phyloP scores from a whole-genome alignment of 2,329 filamentous ascomycete species.

The Paraphoma sp. region DNA sequence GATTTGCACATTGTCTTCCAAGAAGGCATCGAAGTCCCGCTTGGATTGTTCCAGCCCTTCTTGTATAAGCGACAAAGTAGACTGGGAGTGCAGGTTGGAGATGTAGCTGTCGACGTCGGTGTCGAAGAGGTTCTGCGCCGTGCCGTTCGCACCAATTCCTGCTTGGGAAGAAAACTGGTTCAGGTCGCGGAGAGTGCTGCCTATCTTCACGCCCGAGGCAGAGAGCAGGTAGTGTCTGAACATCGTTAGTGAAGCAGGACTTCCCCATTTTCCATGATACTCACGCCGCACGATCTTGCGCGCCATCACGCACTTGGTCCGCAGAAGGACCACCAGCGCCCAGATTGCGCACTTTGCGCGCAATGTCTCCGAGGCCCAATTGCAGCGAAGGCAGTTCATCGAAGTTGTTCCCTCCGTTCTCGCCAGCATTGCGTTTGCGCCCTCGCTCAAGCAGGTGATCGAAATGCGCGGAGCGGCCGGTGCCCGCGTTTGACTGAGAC shows the following conservation, averaged over 20 bases:
- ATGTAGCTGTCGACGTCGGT: conserved; percentile 74
- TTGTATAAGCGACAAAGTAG: conserved; percentile 87
- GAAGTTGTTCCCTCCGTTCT: conserved; percentile 63
- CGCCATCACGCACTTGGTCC: conserved; percentile 52
- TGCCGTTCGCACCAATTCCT: conserved; percentile 65
- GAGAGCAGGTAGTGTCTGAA: conserved; percentile 87
- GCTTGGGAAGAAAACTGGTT: conserved; percentile 74
- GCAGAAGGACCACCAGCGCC: conserved; percentile 73
- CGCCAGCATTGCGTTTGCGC: conserved; percentile 72
- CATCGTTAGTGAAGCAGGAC: conserved; percentile 16
- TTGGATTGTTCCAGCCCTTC: conserved; percentile 90
- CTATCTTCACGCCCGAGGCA: conserved; percentile 89
- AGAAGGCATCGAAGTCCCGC: conserved; percentile 88
- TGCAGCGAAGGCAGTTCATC: conserved; percentile 88
- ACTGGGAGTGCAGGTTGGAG: conserved; percentile 85
- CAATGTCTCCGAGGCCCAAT: conserved; percentile 88
- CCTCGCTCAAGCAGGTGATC: conserved; percentile 69
- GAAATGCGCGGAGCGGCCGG: conserved; percentile 65
- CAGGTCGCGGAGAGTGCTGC: conserved; percentile 83
- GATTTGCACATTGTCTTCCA: conserved; percentile 93
- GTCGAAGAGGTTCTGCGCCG: conserved; percentile 53
- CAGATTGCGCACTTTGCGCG: conserved; percentile 76
- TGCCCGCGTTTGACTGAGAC: conserved; percentile 40
- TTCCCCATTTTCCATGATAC: conserved; percentile 17
- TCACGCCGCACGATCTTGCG: conserved; percentile 59